Evolutionary conservation across 805 yeast genomes (phyloP).

Genomic region (Schizosaccharomyces osmophilus): DNA sequence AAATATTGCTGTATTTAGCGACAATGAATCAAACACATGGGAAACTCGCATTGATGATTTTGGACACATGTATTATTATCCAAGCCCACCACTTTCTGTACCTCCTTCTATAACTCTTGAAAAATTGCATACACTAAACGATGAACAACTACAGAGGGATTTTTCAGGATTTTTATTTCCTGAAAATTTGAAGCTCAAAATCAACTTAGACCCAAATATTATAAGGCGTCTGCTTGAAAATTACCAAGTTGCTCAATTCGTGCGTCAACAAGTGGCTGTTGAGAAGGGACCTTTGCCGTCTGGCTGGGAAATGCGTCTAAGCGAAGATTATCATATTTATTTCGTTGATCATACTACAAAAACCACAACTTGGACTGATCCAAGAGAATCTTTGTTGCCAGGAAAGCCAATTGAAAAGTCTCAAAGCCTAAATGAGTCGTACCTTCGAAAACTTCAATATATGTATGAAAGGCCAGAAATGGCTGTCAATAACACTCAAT

Average conservation of each 20-base stretch:
- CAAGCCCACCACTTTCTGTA: not conserved
- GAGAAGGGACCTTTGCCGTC: conserved; percentile 74
- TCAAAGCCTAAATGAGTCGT: conserved; percentile 33
- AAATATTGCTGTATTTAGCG: not conserved
- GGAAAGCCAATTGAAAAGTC: conserved; percentile 95
- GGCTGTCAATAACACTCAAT: conserved; percentile 91
- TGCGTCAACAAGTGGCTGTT: not conserved
- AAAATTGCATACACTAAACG: not conserved
- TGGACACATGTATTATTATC: not conserved
- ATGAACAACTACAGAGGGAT: not conserved
- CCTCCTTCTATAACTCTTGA: not conserved
- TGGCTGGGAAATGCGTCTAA: conserved; percentile 99
- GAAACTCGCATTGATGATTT: not conserved
- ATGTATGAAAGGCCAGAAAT: conserved; percentile 96
- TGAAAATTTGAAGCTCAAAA: not conserved
- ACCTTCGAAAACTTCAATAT: conserved; percentile 87
- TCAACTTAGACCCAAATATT: not conserved
- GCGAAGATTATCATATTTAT: conserved; percentile 93
- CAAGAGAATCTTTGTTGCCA: conserved; percentile 89
- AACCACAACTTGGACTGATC: conserved; percentile 99
- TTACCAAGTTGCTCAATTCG: not conserved
- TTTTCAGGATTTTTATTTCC: not conserved
- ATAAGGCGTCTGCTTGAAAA: not conserved
- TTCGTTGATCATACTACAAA: conserved; percentile 97
- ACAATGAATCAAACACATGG: not conserved